phyloP scores from a whole-genome alignment of 208 protist genomes.

The Acanthamoeba culbertsoni region DNA sequence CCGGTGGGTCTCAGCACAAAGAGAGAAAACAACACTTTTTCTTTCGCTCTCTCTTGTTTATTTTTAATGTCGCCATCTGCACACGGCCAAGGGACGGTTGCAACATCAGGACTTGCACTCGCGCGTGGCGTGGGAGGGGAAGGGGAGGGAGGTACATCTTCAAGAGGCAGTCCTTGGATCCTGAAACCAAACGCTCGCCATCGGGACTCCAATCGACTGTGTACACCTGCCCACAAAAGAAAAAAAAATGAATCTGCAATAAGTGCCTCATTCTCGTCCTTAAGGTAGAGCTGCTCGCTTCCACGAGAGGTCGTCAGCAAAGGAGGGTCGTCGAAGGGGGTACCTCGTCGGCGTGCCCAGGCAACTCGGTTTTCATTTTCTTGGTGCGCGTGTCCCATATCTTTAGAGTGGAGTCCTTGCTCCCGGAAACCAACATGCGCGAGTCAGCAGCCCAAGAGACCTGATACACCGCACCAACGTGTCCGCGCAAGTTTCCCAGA shows the following conservation, averaged over 20 bases:
- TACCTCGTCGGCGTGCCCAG: slow-evolving; percentile 97
- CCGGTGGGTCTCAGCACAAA: background rate
- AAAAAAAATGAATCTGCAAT: background rate
- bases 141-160: slow-evolving; percentile 84
- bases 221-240: slow-evolving; percentile 69
- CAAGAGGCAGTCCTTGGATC: slow-evolving; percentile 92
- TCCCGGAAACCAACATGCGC: slow-evolving; percentile 92
- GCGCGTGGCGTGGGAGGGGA: no score
- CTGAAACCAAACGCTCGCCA: slow-evolving; percentile 93
- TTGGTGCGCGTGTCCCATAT: slow-evolving; percentile 90
- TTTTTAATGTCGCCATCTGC: no score
- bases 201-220: slow-evolving; percentile 97
- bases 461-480: slow-evolving; percentile 97
- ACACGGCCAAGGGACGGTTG: no score
- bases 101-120: no score
- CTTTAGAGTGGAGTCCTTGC: slow-evolving; percentile 97
- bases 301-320: background rate
- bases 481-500: slow-evolving; percentile 92
- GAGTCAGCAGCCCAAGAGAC: slow-evolving; percentile 95
- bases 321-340: no score
- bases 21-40: background rate
- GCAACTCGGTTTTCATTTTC: slow-evolving; percentile 94
- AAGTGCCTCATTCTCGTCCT: no score
- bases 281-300: background rate
- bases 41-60: no score